Evolutionary conservation across 371 early-diverging fungal species (phyloP), one percentile per base, ranked within the genome.

Genomic region (Saksenaea oblongispora): DNA sequence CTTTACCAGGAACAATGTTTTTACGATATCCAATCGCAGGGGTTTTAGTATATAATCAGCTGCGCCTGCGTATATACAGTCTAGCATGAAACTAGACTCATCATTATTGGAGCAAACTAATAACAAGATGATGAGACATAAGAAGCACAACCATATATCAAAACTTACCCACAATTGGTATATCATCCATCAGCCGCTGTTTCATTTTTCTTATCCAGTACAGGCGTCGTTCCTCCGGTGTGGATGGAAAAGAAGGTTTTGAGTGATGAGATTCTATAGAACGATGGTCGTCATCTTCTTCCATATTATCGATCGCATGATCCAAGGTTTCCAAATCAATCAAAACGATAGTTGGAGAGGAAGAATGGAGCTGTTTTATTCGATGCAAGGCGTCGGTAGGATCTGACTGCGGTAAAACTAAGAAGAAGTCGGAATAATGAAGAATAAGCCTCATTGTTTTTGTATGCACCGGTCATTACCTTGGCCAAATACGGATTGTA

Each of bases 1-100:
- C 7, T 1, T 74, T 66, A 84, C 85, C 75, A 85, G 54, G 67
- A 83, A 85, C 39, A 85, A 39, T 0, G 85, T 85, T 58, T 80
- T 78, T 17, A 82, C 78, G 10, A 75, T 80, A 68, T 83, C 74
- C 41, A 75, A 66, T 31, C 74, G 72, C 18, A 85, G 54, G 3
- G 85, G 85, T 57, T 76, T 75, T 17, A 85, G 34, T 55, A 83
- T 51, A 42, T 82, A 83, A 64, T 83, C 82, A 9, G 80, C 73
- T 24, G 83, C 83, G 13, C 83, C 83, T 8, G 75, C 66, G 37
- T 85, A 76, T 31, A 83, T 62, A 58, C 80, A 76, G 27, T 76
- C 72, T 9, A 76, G 34, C 79, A 79, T 76, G 36, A 74, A 74
- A 22, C 60, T 56, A 5, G 71, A 22, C 41, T 67, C 69, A 24